Conservation (phyloP, 441 rosid species). For the Codiaeum variegatum region DNA sequence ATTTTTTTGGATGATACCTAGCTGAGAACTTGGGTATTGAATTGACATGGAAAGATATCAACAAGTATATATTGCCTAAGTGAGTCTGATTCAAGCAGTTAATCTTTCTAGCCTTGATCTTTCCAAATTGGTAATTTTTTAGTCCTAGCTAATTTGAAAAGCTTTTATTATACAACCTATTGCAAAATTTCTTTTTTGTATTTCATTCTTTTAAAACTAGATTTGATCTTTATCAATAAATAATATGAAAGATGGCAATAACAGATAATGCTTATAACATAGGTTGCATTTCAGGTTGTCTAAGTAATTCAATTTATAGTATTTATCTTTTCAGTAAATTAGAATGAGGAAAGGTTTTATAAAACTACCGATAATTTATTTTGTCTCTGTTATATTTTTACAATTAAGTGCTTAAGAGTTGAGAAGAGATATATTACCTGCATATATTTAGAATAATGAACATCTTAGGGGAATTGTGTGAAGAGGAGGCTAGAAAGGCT, state of each 20-base stretch:
- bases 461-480: slow-evolving; percentile 34
- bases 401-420: slow-evolving; percentile 9
- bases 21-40: slow-evolving; percentile 37
- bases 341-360: not conserved
- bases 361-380: not conserved
- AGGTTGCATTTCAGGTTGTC: not conserved
- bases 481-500: slow-evolving; percentile 38
- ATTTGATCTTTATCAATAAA: not conserved
- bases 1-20: not conserved
- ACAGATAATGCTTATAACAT: not conserved
- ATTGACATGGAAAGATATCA: slow-evolving; percentile 72
- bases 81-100: slow-evolving; percentile 74
- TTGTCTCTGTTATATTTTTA: not conserved
- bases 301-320: not conserved
- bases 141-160: slow-evolving; percentile 15
- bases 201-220: not conserved
- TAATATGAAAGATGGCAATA: not conserved
- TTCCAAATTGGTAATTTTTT: slow-evolving; percentile 71
- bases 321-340: not conserved
- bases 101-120: slow-evolving; percentile 90
- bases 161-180: not conserved
- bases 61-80: slow-evolving; percentile 81
- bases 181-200: not conserved
- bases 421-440: slow-evolving; percentile 8
- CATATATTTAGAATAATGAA: slow-evolving; percentile 38